phyloP scores from a whole-genome alignment of 1,284 basidiomycete species.

The Ustilago shanxiensis region DNA sequence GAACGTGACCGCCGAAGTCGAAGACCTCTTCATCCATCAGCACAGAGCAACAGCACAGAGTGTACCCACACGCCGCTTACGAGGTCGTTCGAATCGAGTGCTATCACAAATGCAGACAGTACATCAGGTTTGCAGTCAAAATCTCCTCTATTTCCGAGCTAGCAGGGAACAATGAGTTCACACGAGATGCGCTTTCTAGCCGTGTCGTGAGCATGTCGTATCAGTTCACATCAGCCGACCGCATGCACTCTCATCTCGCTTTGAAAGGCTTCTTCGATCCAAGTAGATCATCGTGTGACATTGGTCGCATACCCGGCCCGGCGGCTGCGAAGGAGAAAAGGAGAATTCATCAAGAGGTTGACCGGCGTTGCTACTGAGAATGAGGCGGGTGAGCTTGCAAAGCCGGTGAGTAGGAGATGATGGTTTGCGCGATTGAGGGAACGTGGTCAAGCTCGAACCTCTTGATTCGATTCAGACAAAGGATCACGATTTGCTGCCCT shows the following conservation, averaged over 20 bases:
- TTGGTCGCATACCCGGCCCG: not conserved
- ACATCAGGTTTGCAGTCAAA: not conserved
- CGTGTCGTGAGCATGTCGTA: no score
- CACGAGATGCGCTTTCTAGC: no score
- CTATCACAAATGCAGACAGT: not conserved
- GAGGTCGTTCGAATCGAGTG: not conserved
- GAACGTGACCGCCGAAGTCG: constrained; percentile 25
- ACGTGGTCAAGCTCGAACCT: constrained; percentile 25
- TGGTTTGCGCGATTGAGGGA: constrained; percentile 23
- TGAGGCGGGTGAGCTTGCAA: not conserved
- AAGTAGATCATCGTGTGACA: not conserved
- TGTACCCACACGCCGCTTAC: not conserved
- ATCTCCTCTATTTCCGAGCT: no score
- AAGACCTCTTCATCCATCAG: constrained; percentile 1
- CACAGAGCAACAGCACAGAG: not conserved
- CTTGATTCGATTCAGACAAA: not conserved
- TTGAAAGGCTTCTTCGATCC: not conserved
- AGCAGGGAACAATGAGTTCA: no score
- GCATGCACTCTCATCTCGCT: no score
- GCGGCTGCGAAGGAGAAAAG: constrained; percentile 10
- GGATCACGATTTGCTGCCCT: not conserved
- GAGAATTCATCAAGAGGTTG: not conserved
- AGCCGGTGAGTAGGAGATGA: constrained; percentile 7
- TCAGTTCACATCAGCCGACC: no score
- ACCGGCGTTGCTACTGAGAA: not conserved